phyloP scores from a whole-genome alignment of 192 early-diverging fungal genomes.

The Kappamyces sp. region DNA sequence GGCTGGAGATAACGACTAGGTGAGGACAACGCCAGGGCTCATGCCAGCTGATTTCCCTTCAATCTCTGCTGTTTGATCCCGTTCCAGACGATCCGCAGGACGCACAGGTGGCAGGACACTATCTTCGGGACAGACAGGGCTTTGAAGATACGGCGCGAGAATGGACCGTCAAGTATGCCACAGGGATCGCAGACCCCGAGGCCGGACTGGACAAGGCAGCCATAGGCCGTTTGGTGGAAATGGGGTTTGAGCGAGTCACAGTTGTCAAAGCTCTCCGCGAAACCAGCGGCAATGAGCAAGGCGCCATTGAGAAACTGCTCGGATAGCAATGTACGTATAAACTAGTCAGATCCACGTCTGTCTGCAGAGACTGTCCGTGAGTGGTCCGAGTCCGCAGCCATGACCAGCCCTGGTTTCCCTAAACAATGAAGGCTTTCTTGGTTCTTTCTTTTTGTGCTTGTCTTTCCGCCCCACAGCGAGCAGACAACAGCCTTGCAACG shows the following conservation, averaged over 20 bases:
- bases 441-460: too few relatives aligned
- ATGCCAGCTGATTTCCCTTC: slow-evolving; percentile 41
- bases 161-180: slow-evolving; percentile 43
- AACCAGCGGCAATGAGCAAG: slow-evolving; percentile 32
- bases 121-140: slow-evolving; percentile 32
- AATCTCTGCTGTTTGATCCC: slow-evolving; percentile 45
- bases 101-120: slow-evolving; percentile 47
- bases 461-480: too few relatives aligned
- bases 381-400: too few relatives aligned
- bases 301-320: slow-evolving; percentile 40
- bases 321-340: too few relatives aligned
- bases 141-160: slow-evolving; percentile 44
- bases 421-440: too few relatives aligned
- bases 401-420: too few relatives aligned
- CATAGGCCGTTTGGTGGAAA: slow-evolving; percentile 38
- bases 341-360: too few relatives aligned
- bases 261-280: slow-evolving; percentile 35
- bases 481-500: too few relatives aligned
- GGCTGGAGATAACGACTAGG: not conserved
- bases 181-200: slow-evolving; percentile 11
- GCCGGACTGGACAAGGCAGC: slow-evolving; percentile 35
- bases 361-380: too few relatives aligned
- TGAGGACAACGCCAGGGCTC: not conserved
- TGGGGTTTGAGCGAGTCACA: slow-evolving; percentile 48
- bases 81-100: slow-evolving; percentile 53